These are phyloP conservation scores for Trichomonas vaginalis DNA, from an alignment of 208 protist genomes.

Conservation along the genomic window DNA sequence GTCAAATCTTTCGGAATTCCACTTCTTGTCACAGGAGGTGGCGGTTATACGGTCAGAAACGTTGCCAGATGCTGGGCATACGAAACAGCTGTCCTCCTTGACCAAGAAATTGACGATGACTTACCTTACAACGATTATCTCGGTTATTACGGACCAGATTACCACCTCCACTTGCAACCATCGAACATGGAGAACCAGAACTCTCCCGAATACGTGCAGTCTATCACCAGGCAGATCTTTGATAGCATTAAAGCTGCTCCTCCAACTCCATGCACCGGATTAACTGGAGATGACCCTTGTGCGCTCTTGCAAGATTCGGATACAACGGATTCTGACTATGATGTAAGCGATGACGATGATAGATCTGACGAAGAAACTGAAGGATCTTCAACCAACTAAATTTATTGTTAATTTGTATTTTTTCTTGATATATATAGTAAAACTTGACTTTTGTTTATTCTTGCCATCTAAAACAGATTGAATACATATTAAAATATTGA, in stretches of 20 bases:
- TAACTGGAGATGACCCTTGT: not conserved
- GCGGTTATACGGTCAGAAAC: conserved; percentile 92
- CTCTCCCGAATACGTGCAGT: not conserved
- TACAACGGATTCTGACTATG: not conserved
- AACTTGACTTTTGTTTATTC: no score
- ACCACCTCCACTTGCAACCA: conserved; percentile 49
- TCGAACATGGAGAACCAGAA: conserved; percentile 58
- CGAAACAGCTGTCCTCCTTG: conserved; percentile 56
- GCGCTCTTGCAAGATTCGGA: not conserved
- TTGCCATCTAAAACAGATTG: no score
- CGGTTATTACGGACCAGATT: conserved; percentile 68
- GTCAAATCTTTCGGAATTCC: conserved; percentile 69
- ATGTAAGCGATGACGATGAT: not conserved
- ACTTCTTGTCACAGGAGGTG: conserved; percentile 83
- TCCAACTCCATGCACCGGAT: not conserved
- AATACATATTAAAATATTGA: no score
- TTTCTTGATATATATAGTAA: no score
- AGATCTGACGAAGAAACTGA: not conserved
- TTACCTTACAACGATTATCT: not conserved
- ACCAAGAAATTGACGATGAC: conserved; percentile 23
- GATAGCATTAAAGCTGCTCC: not conserved
- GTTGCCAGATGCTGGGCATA: conserved; percentile 92
- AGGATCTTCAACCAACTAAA: not conserved
- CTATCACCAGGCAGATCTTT: not conserved
- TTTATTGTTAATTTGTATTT: no score